These are phyloP conservation scores for Sonneratia caseolaris DNA, from an alignment of 345 rosid genomes.

Conservation along the genomic window DNA sequence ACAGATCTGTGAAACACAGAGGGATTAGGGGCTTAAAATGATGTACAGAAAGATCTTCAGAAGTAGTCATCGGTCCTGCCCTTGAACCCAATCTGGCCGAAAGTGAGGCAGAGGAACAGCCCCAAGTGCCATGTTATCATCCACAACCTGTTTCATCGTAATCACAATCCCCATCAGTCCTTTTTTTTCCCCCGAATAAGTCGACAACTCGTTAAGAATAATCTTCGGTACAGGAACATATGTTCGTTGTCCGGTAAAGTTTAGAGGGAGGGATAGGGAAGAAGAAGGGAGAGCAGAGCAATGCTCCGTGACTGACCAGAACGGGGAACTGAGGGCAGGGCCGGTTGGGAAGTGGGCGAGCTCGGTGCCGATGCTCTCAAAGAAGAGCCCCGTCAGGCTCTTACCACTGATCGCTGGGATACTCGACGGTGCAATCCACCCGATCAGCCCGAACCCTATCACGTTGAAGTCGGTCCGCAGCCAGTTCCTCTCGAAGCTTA, in stretches of 20 bases:
- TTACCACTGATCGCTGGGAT: conserved; percentile 72
- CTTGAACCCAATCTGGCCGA: conserved; percentile 96
- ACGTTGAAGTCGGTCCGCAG: conserved; percentile 62
- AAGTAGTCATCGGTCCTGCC: conserved; percentile 88
- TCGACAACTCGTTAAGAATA: too few relatives aligned
- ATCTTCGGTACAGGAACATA: background rate
- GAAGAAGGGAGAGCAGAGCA: background rate
- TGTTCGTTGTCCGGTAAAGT: background rate
- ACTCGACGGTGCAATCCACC: conserved; percentile 93
- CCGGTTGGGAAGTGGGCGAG: conserved; percentile 90
- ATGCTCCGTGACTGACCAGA: conserved; percentile 28
- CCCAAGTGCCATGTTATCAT: conserved; percentile 79
- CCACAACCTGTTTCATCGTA: conserved; percentile 53
- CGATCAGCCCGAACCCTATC: conserved; percentile 81
- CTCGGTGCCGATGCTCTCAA: conserved; percentile 85
- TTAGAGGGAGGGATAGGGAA: background rate
- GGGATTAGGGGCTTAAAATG: background rate
- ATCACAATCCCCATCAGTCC: background rate
- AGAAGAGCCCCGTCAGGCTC: conserved; percentile 88
- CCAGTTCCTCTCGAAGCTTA: conserved; percentile 83
- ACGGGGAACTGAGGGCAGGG: conserved; percentile 57
- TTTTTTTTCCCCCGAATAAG: background rate
- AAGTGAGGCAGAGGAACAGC: conserved; percentile 72
- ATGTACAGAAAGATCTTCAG: conserved; percentile 11
- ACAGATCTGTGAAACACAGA: background rate